Evolutionary conservation across 345 rosid genomes (phyloP).

Genomic region (Brassica juncea): DNA sequence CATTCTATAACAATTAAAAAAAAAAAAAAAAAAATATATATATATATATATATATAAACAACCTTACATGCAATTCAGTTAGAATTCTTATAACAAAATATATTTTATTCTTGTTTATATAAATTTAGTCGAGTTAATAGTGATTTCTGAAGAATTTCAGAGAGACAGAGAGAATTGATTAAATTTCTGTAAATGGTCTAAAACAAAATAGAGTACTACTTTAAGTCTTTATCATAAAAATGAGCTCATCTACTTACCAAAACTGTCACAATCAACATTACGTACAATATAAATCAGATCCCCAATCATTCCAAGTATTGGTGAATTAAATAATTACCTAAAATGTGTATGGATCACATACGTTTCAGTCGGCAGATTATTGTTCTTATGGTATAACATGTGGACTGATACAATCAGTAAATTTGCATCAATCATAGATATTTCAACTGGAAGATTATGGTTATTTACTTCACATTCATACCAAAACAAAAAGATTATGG

Average conservation of each 20-base stretch:
- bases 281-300: background rate
- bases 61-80: background rate
- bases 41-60: background rate
- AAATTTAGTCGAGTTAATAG: background rate
- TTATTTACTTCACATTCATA: too few relatives aligned
- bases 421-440: too few relatives aligned
- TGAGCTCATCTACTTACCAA: background rate
- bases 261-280: background rate
- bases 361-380: background rate
- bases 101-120: background rate
- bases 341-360: background rate
- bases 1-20: slow-evolving; percentile 20
- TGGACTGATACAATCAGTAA: background rate
- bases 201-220: background rate
- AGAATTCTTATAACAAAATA: background rate
- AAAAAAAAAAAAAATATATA: too few relatives aligned
- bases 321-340: background rate
- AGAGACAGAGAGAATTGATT: background rate
- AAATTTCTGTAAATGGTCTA: background rate
- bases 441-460: too few relatives aligned
- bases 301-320: background rate
- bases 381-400: too few relatives aligned
- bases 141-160: background rate
- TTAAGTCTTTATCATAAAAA: background rate
- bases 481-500: too few relatives aligned